Evolutionary conservation across 306 rosid genomes (phyloP), one percentile per base, ranked within the genome.

Genomic region (Sophora flavescens): DNA sequence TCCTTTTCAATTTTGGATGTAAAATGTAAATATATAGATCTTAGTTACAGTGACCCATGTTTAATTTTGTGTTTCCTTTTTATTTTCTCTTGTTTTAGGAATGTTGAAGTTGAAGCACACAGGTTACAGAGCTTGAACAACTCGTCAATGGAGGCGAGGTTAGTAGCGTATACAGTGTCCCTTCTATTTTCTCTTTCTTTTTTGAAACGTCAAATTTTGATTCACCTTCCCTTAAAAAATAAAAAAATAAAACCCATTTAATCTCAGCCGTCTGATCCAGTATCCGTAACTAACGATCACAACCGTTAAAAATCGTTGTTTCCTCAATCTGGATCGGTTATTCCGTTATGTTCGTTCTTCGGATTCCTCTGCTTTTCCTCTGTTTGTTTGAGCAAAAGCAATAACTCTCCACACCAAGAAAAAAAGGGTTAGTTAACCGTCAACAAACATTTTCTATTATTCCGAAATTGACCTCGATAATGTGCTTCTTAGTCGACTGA

Each of bases 91-190:
- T 58, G 44, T 76, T 68, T 32, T 50, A 94, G 98, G 36, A 82
- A 84, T 81, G 85, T 38, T 72, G 88, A 72, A 70, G 70, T 17
- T 69, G 88, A 74, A 71, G 64, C 81, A 0, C 89, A 69, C 70
- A 16, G 84, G 75, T 36, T 88, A 79, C 85, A 77, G 87, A 93
- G 94, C 93, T 90, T 80, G 65, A 87, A 80, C 67, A 88, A 86
- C 80, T 83, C 96, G 36, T 83, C 97, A 79, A 91, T 94, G 97
- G 97, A 82, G 73, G 89, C 67, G 73, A 90, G 97, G 97, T 89
- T 53, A 63, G 81, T 28, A 22, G 22, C 22, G 44, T 39, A n/a
- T n/a, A n/a, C n/a, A 39, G 44, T 68, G 32, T 14, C 26, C 1
- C 36, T 75, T 12, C 63, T 14, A 7, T 57, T 10, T 48, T 53